Conservation (phyloP, 805 yeast species). For the Danielia reshetovae region DNA sequence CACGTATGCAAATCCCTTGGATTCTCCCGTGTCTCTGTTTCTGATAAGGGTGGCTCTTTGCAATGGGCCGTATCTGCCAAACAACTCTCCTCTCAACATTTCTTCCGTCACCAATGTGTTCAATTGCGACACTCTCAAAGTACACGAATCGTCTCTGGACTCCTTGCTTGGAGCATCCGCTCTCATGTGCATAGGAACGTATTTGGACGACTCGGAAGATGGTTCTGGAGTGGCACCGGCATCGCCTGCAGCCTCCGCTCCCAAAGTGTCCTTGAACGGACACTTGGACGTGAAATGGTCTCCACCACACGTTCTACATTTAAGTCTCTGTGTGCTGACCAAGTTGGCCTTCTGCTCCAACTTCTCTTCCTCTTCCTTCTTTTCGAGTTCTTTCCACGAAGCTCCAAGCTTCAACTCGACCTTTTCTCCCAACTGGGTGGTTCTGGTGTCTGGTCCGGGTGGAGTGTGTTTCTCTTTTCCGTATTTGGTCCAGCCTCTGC, state of each 20-base stretch:
- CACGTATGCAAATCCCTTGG: slow-evolving; percentile 94
- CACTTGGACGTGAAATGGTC: slow-evolving; percentile 91
- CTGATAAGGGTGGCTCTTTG: slow-evolving; percentile 80
- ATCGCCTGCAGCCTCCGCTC: slow-evolving; percentile 45
- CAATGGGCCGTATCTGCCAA: slow-evolving; percentile 60
- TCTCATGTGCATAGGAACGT: slow-evolving; percentile 45
- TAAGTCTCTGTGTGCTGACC: slow-evolving; percentile 42
- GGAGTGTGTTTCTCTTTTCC: slow-evolving; percentile 72
- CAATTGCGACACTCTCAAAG: slow-evolving; percentile 88
- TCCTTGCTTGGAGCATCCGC: slow-evolving; percentile 43
- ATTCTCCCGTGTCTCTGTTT: slow-evolving; percentile 89
- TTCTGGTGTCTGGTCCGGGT: slow-evolving; percentile 83
- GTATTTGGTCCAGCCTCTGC: slow-evolving; percentile 84
- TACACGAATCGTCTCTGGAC: slow-evolving; percentile 76
- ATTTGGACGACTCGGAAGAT: slow-evolving; percentile 23
- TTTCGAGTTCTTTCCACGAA: slow-evolving; percentile 73
- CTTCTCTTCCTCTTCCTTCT: slow-evolving; percentile 60
- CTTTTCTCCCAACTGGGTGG: slow-evolving; percentile 86
- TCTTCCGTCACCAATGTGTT: slow-evolving; percentile 82
- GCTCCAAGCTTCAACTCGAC: slow-evolving; percentile 71
- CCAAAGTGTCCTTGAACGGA: slow-evolving; percentile 90
- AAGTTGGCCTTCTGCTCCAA: slow-evolving; percentile 40
- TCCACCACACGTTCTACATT: slow-evolving; percentile 92
- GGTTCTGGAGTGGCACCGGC: slow-evolving; percentile 26
- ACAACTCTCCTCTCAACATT: slow-evolving; percentile 67